These are phyloP conservation scores for Pythium aphanidermatum DNA, from an alignment of 352 stramenopile genomes.

Conservation along the genomic window DNA sequence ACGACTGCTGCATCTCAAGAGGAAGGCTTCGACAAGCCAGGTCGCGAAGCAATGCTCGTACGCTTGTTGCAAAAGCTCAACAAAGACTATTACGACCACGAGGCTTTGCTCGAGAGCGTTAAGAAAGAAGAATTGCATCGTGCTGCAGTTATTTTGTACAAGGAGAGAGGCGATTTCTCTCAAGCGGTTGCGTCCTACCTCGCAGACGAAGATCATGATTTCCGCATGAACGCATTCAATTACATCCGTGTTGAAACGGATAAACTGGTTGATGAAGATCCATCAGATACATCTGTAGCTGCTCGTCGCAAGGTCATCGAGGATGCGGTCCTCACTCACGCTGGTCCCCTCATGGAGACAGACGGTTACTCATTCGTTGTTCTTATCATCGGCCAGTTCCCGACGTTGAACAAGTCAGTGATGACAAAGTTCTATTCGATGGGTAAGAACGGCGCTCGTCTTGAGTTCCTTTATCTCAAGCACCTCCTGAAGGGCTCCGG, in stretches of 20 bases:
- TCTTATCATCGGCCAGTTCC: constrained; percentile 84
- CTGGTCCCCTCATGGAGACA: constrained; percentile 80
- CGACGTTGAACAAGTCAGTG: constrained; percentile 77
- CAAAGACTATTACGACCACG: constrained; percentile 78
- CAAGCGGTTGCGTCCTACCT: constrained; percentile 77
- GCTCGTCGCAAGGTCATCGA: constrained; percentile 66
- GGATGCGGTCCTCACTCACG: constrained; percentile 67
- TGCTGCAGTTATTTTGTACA: constrained; percentile 75
- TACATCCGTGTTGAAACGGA: constrained; percentile 71
- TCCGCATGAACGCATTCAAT: constrained; percentile 76
- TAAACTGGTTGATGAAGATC: constrained; percentile 39
- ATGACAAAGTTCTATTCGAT: constrained; percentile 81
- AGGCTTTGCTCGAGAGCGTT: constrained; percentile 60
- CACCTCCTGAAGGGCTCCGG: constrained; percentile 64
- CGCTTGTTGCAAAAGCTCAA: constrained; percentile 78
- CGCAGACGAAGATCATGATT: constrained; percentile 74
- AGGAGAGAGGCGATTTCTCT: constrained; percentile 67
- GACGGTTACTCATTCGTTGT: constrained; percentile 86
- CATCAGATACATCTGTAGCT: constrained; percentile 18
- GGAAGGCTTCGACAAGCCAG: constrained; percentile 79
- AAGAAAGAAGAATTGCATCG: constrained; percentile 77
- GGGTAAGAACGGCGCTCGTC: constrained; percentile 65
- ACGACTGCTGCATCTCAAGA: constrained; percentile 58
- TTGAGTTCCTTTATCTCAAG: constrained; percentile 80
- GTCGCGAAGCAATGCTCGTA: constrained; percentile 78